A percentile compares a stretch with the other conserved stretches of the same genome.
Evolutionary conservation across 176 grass and related monocot genomes (phyloP).

Genomic region (Phragmites australis): DNA sequence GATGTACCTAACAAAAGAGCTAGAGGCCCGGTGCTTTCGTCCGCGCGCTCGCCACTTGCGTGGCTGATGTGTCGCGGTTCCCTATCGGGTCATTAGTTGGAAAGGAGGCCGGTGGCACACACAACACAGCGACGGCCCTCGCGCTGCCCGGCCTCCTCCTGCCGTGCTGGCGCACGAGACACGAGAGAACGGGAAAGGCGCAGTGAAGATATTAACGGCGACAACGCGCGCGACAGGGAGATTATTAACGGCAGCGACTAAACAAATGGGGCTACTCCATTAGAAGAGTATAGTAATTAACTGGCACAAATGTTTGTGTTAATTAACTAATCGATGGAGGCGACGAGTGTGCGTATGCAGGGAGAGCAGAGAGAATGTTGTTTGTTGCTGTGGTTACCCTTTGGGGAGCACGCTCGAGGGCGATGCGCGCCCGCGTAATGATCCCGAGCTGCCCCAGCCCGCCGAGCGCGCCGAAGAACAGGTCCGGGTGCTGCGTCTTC

Average conservation of each 20-base stretch:
- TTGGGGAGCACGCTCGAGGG: slow-evolving; percentile 80
- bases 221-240: not conserved
- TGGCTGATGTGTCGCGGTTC: not conserved
- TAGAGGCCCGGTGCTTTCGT: too few species aligned
- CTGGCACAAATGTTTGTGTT: not conserved
- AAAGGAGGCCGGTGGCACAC: slow-evolving; percentile 35
- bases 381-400: slow-evolving; percentile 46
- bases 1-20: too few species aligned
- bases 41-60: too few species aligned
- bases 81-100: slow-evolving; percentile 29
- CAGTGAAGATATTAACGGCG: not conserved
- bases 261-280: not conserved
- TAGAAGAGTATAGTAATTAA: not conserved
- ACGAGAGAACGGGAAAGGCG: not conserved
- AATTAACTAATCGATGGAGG: not conserved
- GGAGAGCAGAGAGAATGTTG: not conserved
- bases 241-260: not conserved
- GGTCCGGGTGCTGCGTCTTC: slow-evolving; percentile 57
- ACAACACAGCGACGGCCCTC: not conserved
- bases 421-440: slow-evolving; percentile 91
- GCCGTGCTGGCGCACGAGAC: not conserved
- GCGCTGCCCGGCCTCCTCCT: too few species aligned
- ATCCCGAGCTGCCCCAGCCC: slow-evolving; percentile 90
- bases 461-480: slow-evolving; percentile 81
- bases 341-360: not conserved